A percentile compares a stretch with the other conserved stretches of the same genome.
These are phyloP conservation scores for Pseudopithomyces maydicus DNA, from an alignment of 2,329 filamentous ascomycete species.

Conservation along the genomic window DNA sequence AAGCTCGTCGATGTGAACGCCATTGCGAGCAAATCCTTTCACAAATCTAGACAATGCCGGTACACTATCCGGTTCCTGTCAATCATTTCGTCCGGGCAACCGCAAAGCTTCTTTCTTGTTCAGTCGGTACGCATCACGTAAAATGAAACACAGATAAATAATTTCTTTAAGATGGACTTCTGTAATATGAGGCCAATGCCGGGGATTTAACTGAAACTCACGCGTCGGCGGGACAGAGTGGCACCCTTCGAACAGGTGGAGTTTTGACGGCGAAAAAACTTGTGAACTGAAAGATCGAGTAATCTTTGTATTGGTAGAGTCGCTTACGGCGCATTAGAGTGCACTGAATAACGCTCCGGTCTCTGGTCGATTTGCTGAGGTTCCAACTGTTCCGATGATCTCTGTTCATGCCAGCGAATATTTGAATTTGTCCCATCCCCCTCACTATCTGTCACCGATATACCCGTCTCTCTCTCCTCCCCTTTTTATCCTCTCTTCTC, in stretches of 20 bases:
- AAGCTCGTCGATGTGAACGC: slow-evolving; percentile 25
- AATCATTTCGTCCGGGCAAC: slow-evolving; percentile 28
- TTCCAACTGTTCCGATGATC: background rate
- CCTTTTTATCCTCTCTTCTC: slow-evolving; percentile 10
- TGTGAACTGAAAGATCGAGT: background rate
- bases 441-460: background rate
- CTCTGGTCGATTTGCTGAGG: background rate
- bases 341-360: background rate
- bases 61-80: slow-evolving; percentile 25
- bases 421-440: background rate
- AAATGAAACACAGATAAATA: slow-evolving; percentile 28
- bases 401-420: too few relatives aligned
- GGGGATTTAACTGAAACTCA: background rate
- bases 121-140: slow-evolving; percentile 30
- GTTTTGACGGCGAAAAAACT: slow-evolving; percentile 17
- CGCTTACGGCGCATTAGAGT: background rate
- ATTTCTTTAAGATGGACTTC: slow-evolving; percentile 19
- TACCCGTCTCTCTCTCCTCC: slow-evolving; percentile 12
- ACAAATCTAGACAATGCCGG: slow-evolving; percentile 22
- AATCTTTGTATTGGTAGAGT: slow-evolving; percentile 19
- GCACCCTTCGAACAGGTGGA: slow-evolving; percentile 36
- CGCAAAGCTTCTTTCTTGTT: slow-evolving; percentile 26
- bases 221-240: slow-evolving; percentile 8
- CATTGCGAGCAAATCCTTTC: slow-evolving; percentile 29
- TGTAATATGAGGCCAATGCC: background rate